phyloP scores from a whole-genome alignment of 1,139 yeast species.

The Protomyces inundatus region DNA sequence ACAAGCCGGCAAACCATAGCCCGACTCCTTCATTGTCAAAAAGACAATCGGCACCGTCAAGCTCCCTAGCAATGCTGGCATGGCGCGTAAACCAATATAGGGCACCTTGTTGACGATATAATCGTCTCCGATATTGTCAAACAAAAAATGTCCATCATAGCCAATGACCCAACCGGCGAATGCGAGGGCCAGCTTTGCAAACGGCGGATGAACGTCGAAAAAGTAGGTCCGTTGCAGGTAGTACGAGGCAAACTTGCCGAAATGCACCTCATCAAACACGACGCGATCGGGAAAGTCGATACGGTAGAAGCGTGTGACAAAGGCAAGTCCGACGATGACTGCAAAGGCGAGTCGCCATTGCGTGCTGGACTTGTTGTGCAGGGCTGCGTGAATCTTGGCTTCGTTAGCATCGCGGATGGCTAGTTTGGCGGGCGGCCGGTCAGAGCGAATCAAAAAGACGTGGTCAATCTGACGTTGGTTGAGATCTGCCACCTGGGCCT shows the following conservation, averaged over 20 bases:
- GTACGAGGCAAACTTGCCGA: slow-evolving; percentile 75
- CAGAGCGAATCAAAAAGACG: not conserved
- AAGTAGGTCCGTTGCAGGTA: slow-evolving; percentile 78
- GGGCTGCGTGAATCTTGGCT: not conserved
- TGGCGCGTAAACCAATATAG: slow-evolving; percentile 75
- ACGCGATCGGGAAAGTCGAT: slow-evolving; percentile 76
- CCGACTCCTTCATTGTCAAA: slow-evolving; percentile 73
- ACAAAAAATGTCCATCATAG: slow-evolving; percentile 83
- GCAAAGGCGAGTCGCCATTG: slow-evolving; percentile 34
- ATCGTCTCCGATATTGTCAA: slow-evolving; percentile 82
- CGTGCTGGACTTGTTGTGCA: not conserved
- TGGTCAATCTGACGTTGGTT: not conserved
- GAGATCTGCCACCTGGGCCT: not conserved
- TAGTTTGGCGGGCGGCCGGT: not conserved
- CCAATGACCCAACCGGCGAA: slow-evolving; percentile 84
- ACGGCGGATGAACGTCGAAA: slow-evolving; percentile 96
- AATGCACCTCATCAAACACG: slow-evolving; percentile 97
- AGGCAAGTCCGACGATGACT: slow-evolving; percentile 59
- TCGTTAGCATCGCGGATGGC: not conserved
- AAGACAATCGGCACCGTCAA: slow-evolving; percentile 77
- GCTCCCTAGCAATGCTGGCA: slow-evolving; percentile 78
- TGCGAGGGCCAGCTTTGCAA: slow-evolving; percentile 89
- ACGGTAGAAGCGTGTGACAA: slow-evolving; percentile 63
- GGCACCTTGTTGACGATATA: slow-evolving; percentile 77
- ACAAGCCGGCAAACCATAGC: slow-evolving; percentile 74